These are phyloP conservation scores for Amanita pallidorosea DNA, from an alignment of 768 basidiomycete species.

Conservation along the genomic window DNA sequence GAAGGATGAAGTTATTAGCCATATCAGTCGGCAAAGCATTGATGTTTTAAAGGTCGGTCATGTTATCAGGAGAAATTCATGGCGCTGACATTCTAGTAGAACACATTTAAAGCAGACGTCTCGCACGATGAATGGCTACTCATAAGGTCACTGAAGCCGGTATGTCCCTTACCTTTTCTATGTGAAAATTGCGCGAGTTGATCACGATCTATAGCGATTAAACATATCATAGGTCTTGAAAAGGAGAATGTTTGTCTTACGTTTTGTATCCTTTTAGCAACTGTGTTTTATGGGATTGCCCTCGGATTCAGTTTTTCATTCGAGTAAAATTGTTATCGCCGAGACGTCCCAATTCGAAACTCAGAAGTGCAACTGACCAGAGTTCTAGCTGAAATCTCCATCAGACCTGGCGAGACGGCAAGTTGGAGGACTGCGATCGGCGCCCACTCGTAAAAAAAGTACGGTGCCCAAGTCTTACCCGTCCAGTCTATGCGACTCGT, in stretches of 20 bases:
- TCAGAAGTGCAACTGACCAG: background rate
- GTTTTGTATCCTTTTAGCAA: background rate
- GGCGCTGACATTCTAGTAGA: conserved; percentile 27
- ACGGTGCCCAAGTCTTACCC: too few species aligned
- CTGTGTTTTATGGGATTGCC: background rate
- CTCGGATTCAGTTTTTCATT: background rate
- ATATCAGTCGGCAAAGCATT: conserved; percentile 86
- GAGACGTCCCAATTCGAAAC: background rate
- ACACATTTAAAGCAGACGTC: conserved; percentile 81
- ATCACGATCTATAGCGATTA: conserved; percentile 17
- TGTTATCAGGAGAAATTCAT: conserved; percentile 3
- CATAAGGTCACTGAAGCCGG: conserved; percentile 79
- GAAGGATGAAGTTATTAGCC: conserved; percentile 87
- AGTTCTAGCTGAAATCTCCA: background rate
- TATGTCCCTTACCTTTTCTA: conserved; percentile 23
- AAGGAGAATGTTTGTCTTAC: background rate
- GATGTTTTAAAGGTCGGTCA: conserved; percentile 79
- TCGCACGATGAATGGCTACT: conserved; percentile 88
- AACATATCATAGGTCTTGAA: conserved; percentile 14
- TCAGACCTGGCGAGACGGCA: too few species aligned
- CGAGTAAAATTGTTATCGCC: background rate
- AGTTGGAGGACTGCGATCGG: too few species aligned
- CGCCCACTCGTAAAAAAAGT: too few species aligned
- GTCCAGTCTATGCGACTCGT: too few species aligned
- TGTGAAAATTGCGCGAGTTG: background rate